Evolutionary conservation across 225 moss, liverwort and hornwort species (phyloP).

Genomic region (Sphagnum contortum): DNA sequence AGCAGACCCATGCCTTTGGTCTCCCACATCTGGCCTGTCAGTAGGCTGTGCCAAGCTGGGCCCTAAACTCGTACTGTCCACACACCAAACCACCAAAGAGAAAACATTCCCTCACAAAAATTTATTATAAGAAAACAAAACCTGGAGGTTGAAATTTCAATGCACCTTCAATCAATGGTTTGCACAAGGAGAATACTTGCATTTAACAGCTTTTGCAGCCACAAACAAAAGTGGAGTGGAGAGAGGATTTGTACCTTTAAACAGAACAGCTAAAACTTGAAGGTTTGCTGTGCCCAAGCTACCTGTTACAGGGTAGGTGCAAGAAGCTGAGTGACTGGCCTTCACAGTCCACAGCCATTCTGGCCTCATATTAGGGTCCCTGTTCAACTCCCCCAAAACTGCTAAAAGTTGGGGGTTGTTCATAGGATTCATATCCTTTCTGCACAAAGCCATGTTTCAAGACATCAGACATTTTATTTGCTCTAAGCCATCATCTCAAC

Average conservation of each 20-base stretch:
- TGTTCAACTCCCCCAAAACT: slow-evolving; percentile 61
- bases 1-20: slow-evolving; percentile 37
- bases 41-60: slow-evolving; percentile 36
- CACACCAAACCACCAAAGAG: slow-evolving; percentile 25
- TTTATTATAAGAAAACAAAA: too few species aligned
- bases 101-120: too few species aligned
- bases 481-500: too few species aligned
- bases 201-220: background rate
- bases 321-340: slow-evolving; percentile 63
- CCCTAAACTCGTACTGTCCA: slow-evolving; percentile 61
- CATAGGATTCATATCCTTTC: too few species aligned
- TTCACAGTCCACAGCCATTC: slow-evolving; percentile 61
- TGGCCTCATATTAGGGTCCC: slow-evolving; percentile 68
- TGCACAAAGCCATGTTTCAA: too few species aligned
- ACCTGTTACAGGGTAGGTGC: slow-evolving; percentile 75
- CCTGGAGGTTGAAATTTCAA: too few species aligned
- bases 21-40: slow-evolving; percentile 50
- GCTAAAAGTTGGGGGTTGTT: slow-evolving; percentile 41
- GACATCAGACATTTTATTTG: too few species aligned
- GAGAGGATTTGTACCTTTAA: slow-evolving; percentile 29
- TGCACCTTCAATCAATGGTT: too few species aligned
- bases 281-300: slow-evolving; percentile 60
- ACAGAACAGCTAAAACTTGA: slow-evolving; percentile 68
- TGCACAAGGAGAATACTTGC: too few species aligned
- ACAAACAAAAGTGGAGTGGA: too few species aligned